Conservation (phyloP, 2,329 filamentous ascomycete genomes). For the Phialophora expanda region DNA sequence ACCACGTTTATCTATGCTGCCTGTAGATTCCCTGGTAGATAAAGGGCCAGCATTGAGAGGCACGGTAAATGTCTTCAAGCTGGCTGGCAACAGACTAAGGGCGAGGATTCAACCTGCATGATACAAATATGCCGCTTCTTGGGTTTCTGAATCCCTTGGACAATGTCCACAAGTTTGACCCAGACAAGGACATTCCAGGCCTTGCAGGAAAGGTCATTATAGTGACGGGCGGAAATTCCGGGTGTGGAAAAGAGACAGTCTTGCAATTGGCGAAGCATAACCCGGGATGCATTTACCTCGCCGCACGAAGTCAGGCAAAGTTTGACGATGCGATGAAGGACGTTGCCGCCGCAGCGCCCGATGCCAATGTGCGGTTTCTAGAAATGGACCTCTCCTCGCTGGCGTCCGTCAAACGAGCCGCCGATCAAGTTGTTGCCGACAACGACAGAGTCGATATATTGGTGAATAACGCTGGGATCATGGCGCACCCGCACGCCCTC, state of each 20-base stretch:
- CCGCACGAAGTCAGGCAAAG: slow-evolving; percentile 51
- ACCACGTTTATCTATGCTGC: background rate
- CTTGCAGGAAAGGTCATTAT: slow-evolving; percentile 58
- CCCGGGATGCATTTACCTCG: slow-evolving; percentile 61
- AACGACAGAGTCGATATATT: slow-evolving; percentile 52
- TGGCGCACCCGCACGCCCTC: slow-evolving; percentile 47
- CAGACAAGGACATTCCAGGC: slow-evolving; percentile 53
- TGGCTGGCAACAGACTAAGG: background rate
- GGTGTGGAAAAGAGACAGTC: slow-evolving; percentile 55
- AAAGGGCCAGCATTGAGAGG: background rate
- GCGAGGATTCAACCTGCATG: background rate
- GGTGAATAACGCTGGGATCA: slow-evolving; percentile 56
- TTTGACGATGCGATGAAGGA: slow-evolving; percentile 45
- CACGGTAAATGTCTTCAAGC: background rate
- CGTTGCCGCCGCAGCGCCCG: slow-evolving; percentile 42
- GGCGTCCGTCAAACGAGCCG: slow-evolving; percentile 46
- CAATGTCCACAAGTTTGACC: slow-evolving; percentile 44
- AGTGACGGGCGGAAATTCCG: slow-evolving; percentile 58
- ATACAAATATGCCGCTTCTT: slow-evolving; percentile 15
- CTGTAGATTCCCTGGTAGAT: background rate
- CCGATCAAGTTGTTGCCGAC: slow-evolving; percentile 44
- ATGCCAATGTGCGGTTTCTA: slow-evolving; percentile 45
- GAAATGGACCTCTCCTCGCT: slow-evolving; percentile 43
- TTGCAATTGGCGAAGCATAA: slow-evolving; percentile 57
- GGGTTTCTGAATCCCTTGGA: slow-evolving; percentile 25